Evolutionary conservation across 2,329 filamentous ascomycete species (phyloP), one percentile per base, ranked within the genome.

Genomic region (Alternaria panax): DNA sequence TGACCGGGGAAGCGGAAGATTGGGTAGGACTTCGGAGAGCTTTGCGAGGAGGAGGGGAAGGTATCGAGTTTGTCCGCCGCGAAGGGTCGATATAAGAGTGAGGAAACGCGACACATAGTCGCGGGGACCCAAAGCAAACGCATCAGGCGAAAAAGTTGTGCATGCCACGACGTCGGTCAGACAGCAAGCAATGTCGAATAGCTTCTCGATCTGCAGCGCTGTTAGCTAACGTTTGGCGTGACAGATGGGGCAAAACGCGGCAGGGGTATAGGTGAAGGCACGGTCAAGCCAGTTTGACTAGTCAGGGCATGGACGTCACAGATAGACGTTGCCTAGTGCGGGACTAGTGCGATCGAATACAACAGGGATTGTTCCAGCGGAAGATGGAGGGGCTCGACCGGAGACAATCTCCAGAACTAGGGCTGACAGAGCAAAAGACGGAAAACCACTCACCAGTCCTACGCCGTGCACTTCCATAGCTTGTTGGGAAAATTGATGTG

Each of bases 1-100:
- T 30, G 74, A 74, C 53, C 71, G 71, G 55, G 76, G 76, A 54
- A 78, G 70, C 53, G 75, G 73, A 16, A 78, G 71, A 60, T 74
- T 77, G 50, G 90, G 90, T 3, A 93, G 80, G 3, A 90, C 84
- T 41, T 94, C 90, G 61, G 89, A 85, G 38, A 94, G 85, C 79
- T 94, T 95, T 74, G 85, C 86, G 55, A 95, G 79, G 1, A 96
- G 83, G 0, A 96, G 83, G 3, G 92, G 92, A 14, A 94, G 81
- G 73, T 92, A 95, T 51, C 90, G 89, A 62, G 90, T 86, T 57
- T 93, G 86, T 7, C 91, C 91, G 57, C 87, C 89, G n/a, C 91
- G 90, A 18, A 95, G 84, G 8, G 87, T 82, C 2, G 88, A 88
- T 2, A 93, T 82, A 8, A 92, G 83, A 59, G 85, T 86, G 40